Conservation (phyloP, 1,284 basidiomycete genomes). For the Termitomyces sp. region DNA sequence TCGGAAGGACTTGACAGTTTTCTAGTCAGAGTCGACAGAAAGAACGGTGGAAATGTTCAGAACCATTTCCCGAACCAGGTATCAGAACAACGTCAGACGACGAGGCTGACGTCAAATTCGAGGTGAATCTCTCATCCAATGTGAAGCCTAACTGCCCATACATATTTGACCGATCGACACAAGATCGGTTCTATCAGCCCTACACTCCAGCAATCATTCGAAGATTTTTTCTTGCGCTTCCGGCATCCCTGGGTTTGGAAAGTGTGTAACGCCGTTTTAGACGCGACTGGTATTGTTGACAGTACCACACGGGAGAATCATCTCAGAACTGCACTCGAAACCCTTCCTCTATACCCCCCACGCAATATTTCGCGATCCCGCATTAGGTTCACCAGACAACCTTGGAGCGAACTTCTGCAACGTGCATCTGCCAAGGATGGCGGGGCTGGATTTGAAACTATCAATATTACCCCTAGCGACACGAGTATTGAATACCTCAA, state of each 20-base stretch:
- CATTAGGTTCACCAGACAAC: neutral
- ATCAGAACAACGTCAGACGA: neutral
- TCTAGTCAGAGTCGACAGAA: neutral
- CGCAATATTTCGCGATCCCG: neutral
- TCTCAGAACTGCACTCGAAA: neutral
- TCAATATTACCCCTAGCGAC: too few species aligned
- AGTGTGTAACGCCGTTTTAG: neutral
- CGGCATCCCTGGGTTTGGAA: neutral
- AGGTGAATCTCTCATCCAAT: neutral
- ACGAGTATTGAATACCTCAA: neutral
- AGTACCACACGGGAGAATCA: neutral
- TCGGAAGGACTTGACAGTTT: neutral
- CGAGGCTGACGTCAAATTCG: neutral
- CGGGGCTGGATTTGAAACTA: neutral
- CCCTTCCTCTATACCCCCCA: neutral
- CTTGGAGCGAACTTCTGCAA: neutral
- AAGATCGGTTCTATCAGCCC: neutral
- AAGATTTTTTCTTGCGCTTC: neutral
- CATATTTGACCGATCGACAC: too few species aligned
- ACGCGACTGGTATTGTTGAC: neutral
- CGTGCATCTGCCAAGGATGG: neutral
- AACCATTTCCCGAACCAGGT: neutral
- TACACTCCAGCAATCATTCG: neutral
- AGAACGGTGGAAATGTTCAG: neutral
- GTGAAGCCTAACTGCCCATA: neutral